Conservation (phyloP, 129 eudicot species). For the Kitagawia praeruptora region DNA sequence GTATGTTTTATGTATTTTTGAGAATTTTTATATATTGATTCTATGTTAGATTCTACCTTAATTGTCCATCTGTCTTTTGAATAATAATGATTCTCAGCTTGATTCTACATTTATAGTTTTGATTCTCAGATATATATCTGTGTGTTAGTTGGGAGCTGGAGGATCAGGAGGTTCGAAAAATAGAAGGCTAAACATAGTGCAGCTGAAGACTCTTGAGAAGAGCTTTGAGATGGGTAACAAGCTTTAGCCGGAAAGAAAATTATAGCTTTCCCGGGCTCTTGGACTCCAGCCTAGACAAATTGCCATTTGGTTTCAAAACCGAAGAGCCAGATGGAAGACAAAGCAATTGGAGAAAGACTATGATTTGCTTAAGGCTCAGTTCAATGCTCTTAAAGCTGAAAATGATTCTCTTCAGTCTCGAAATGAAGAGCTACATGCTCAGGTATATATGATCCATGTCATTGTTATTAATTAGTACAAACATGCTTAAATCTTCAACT, state of each 20-base stretch:
- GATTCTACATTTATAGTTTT: too few species aligned
- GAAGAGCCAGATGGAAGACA: constrained; percentile 98
- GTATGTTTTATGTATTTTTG: too few species aligned
- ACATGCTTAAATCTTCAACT: neutral
- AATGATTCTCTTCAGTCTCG: constrained; percentile 86
- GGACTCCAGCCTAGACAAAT: constrained; percentile 97
- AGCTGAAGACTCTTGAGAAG: constrained; percentile 89
- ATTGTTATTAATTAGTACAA: neutral
- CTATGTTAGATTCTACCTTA: too few species aligned
- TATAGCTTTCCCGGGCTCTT: constrained; percentile 94
- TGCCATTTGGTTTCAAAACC: constrained; percentile 96
- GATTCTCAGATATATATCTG: too few species aligned
- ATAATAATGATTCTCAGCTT: too few species aligned
- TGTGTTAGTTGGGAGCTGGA: constrained; percentile 59
- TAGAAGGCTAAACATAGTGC: constrained; percentile 91
- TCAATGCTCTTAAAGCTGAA: constrained; percentile 81
- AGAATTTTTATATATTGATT: too few species aligned
- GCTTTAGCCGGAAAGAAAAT: constrained; percentile 95
- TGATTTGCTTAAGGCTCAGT: constrained; percentile 79
- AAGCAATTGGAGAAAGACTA: constrained; percentile 94
- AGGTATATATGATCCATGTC: constrained; percentile 42
- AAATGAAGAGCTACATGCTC: constrained; percentile 76
- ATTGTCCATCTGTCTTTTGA: too few species aligned
- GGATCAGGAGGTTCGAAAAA: constrained; percentile 66
- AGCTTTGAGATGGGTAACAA: constrained; percentile 91